Base-by-base conservation (phyloP, 2,329 filamentous ascomycete genomes). In the Apiospora marii region DNA sequence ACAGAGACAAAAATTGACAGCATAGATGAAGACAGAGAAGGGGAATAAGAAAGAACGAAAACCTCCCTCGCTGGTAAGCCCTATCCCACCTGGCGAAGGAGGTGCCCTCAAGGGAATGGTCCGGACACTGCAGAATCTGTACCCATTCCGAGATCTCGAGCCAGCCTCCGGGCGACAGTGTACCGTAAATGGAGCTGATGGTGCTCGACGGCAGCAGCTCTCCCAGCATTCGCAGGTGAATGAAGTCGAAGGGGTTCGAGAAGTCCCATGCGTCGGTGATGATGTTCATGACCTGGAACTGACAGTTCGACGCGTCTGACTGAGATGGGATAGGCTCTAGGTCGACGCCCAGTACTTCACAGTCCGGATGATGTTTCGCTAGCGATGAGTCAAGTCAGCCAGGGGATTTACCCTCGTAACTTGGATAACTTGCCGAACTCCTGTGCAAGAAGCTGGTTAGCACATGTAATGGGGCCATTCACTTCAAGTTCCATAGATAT, bases 131-230 rank as follows among this genome's bases (percentile, higher is more conserved):
- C 24, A 83, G 76, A 10, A 77, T 46, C 58, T 78, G 75, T 67
- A 80, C 74, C 78, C 78, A 82, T 73, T 83, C 81, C 13, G 79
- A 81, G 74, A 82, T 80, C 75, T 83, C 81, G 34, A 76, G 75
- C 77, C 79, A 82, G 22, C 80, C 80, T 14, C 80, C 80, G n/a
- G 81, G 80, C 64, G 74, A 76, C 13, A 83, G 75, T 70, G 79
- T 78, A 70, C 81, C 77, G 67, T 79, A 81, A 44, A 80, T 78
- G 1, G 75, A 74, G 51, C 75, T 73, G 4, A 83, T 46, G 24
- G 79, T 74, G 16, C 75, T 74, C 53, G 77, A 73, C 24, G 70
- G 71, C 4, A 76, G 73, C 22, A 81, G 49, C 53, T 77, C 75
- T 41, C 76, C 77, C 13, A 81, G 72, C 76, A 80, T 80, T 13